Percentiles rank a stretch among this genome's conserved stretches.
phyloP scores from a whole-genome alignment of 805 yeast species.

The Gaillardinia entomophila region DNA sequence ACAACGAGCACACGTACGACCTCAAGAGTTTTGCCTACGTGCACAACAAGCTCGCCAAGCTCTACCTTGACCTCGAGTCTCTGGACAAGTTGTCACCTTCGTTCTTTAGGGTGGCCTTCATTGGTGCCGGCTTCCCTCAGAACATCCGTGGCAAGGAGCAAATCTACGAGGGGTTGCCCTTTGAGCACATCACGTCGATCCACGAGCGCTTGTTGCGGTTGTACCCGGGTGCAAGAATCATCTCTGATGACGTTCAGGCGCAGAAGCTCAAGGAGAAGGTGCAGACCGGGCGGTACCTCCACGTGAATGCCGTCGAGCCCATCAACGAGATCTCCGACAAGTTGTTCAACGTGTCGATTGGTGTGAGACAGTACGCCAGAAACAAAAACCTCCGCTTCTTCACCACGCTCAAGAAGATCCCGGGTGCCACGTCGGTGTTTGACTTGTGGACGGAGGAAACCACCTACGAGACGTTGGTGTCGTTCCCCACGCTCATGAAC shows the following conservation, averaged over 20 bases:
- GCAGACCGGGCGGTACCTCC: slow-evolving; percentile 68
- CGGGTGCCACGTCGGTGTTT: slow-evolving; percentile 64
- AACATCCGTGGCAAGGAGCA: slow-evolving; percentile 71
- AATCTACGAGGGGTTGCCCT: slow-evolving; percentile 81
- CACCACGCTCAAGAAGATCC: slow-evolving; percentile 62
- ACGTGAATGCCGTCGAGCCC: slow-evolving; percentile 70
- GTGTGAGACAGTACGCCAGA: slow-evolving; percentile 68
- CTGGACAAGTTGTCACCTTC: slow-evolving; percentile 72
- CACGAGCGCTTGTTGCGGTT: slow-evolving; percentile 67
- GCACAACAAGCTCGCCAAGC: slow-evolving; percentile 58
- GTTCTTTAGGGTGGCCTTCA: slow-evolving; percentile 71
- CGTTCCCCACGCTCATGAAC: slow-evolving; percentile 87
- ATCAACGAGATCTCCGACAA: slow-evolving; percentile 46
- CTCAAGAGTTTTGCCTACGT: slow-evolving; percentile 69
- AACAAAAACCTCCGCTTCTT: slow-evolving; percentile 69
- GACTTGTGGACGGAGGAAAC: slow-evolving; percentile 89
- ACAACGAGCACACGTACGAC: slow-evolving; percentile 68
- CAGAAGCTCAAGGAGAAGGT: slow-evolving; percentile 41
- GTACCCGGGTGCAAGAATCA: slow-evolving; percentile 77
- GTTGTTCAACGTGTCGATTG: slow-evolving; percentile 44
- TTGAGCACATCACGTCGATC: slow-evolving; percentile 80
- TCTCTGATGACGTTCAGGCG: slow-evolving; percentile 57
- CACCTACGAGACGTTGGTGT: slow-evolving; percentile 64
- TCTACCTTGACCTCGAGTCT: slow-evolving; percentile 62
- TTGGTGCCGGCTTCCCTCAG: slow-evolving; percentile 81